Conservation (phyloP, 2,329 filamentous ascomycete species). For the Spiromastix sp. region DNA sequence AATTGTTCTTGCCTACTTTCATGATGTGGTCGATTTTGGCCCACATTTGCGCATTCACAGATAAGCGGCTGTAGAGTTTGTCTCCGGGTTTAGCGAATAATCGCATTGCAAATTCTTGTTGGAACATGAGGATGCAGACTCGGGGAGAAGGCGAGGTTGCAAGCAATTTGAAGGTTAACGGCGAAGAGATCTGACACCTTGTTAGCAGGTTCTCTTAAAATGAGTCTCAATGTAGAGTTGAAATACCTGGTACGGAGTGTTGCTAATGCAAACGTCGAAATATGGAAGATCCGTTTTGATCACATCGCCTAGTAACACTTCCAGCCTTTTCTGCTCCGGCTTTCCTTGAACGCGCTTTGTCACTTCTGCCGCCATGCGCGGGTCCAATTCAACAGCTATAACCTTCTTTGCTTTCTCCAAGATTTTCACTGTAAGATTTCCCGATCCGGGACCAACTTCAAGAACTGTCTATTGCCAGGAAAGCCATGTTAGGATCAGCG, state of each 20-base stretch:
- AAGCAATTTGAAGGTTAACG: conserved; percentile 83
- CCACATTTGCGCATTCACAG: conserved; percentile 92
- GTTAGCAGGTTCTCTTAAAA: not conserved
- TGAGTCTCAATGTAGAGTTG: not conserved
- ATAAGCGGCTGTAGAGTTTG: conserved; percentile 79
- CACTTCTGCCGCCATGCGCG: conserved; percentile 90
- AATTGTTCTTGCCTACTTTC: conserved; percentile 95
- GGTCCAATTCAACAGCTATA: conserved; percentile 85
- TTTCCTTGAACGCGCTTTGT: conserved; percentile 89
- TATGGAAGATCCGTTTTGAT: conserved; percentile 75
- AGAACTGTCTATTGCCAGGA: conserved; percentile 54
- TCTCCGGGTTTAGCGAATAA: conserved; percentile 82
- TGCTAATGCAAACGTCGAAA: conserved; percentile 76
- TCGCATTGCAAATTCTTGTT: conserved; percentile 86
- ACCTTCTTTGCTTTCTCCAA: conserved; percentile 75
- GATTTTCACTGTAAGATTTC: conserved; percentile 77
- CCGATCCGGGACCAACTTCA: conserved; percentile 84
- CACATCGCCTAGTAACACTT: conserved; percentile 82
- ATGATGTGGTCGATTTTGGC: conserved; percentile 61
- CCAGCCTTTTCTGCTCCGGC: conserved; percentile 70
- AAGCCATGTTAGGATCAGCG: conserved; percentile 1
- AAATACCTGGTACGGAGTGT: conserved; percentile 58
- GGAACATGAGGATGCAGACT: conserved; percentile 86
- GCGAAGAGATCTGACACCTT: conserved; percentile 62
- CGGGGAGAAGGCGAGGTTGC: conserved; percentile 71